A percentile compares a stretch with the other conserved stretches of the same genome.
phyloP scores from a whole-genome alignment of 1,139 yeast species.

The Candida sp. region DNA sequence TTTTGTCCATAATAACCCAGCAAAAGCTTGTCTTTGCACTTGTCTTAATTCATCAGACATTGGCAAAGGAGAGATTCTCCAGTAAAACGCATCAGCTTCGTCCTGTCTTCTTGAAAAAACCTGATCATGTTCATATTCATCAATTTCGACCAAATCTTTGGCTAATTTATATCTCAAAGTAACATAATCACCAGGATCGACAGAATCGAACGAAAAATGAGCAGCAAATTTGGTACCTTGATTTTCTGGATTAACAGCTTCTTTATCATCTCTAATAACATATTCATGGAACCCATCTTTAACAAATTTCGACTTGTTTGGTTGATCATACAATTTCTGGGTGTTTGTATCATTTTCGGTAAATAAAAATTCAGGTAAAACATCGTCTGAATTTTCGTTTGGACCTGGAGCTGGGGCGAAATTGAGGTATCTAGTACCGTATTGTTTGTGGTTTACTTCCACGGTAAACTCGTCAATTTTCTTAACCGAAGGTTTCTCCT shows the following conservation, averaged over 20 bases:
- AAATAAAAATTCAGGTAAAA: conserved; percentile 73
- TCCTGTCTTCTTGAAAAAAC: conserved; percentile 73
- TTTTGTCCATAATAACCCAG: conserved; percentile 93
- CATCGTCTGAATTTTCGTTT: conserved; percentile 54
- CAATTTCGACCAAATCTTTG: conserved; percentile 47
- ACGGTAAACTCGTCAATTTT: conserved; percentile 45
- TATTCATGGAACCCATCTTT: conserved; percentile 93
- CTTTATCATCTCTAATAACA: conserved; percentile 57
- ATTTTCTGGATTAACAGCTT: conserved; percentile 49
- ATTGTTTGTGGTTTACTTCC: conserved; percentile 64
- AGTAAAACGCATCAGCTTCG: conserved; percentile 94
- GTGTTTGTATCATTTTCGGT: conserved; percentile 91
- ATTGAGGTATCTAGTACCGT: conserved; percentile 67
- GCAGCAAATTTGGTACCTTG: conserved; percentile 66
- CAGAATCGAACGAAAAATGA: conserved; percentile 76
- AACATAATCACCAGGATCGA: conserved; percentile 88
- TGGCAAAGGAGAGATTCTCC: conserved; percentile 87
- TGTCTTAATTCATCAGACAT: conserved; percentile 77
- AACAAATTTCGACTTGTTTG: conserved; percentile 55
- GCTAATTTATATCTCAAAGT: conserved; percentile 80
- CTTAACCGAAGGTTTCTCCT: conserved; percentile 48
- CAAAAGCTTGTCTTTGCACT: conserved; percentile 92
- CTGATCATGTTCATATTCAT: conserved; percentile 75
- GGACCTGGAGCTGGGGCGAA: conserved; percentile 92
- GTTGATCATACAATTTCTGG: conserved; percentile 59